A percentile compares a stretch with the other conserved stretches of the same genome.
Evolutionary conservation across 1,284 basidiomycete species (phyloP).

Genomic region (Bondarzewia mesenterica): DNA sequence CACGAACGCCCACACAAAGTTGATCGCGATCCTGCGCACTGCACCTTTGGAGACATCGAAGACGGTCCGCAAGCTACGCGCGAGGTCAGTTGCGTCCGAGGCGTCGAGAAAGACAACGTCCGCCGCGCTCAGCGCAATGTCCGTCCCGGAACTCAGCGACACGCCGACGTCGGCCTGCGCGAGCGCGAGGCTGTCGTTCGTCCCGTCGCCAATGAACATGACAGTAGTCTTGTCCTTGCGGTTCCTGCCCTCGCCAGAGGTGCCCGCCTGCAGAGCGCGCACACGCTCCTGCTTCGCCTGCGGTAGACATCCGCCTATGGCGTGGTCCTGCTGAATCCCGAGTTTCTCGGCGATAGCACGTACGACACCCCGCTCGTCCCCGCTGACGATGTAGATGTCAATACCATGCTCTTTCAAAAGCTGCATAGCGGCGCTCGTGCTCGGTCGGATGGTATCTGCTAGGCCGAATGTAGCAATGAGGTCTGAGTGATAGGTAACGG

Average conservation of each 20-base stretch:
- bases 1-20: slow-evolving; percentile 39
- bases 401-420: slow-evolving; percentile 29
- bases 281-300: slow-evolving; percentile 43
- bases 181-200: slow-evolving; percentile 46
- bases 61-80: slow-evolving; percentile 30
- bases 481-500: slow-evolving; percentile 22
- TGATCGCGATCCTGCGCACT: slow-evolving; percentile 29
- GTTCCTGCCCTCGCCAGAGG: slow-evolving; percentile 7
- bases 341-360: slow-evolving; percentile 34
- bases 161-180: slow-evolving; percentile 42
- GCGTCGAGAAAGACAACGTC: slow-evolving; percentile 40
- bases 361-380: slow-evolving; percentile 46
- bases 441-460: slow-evolving; percentile 39
- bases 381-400: slow-evolving; percentile 42
- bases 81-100: slow-evolving; percentile 25
- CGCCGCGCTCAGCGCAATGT: slow-evolving; percentile 29
- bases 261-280: slow-evolving; percentile 20
- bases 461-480: slow-evolving; percentile 37
- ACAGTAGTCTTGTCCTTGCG: slow-evolving; percentile 16
- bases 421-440: slow-evolving; percentile 31
- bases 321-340: slow-evolving; percentile 31
- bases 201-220: slow-evolving; percentile 39
- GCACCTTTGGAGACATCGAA: slow-evolving; percentile 35
- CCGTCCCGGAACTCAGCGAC: slow-evolving; percentile 36
- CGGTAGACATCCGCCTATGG: slow-evolving; percentile 40